Base-by-base conservation (phyloP, 306 rosid genomes). In the Canavalia ensiformis region DNA sequence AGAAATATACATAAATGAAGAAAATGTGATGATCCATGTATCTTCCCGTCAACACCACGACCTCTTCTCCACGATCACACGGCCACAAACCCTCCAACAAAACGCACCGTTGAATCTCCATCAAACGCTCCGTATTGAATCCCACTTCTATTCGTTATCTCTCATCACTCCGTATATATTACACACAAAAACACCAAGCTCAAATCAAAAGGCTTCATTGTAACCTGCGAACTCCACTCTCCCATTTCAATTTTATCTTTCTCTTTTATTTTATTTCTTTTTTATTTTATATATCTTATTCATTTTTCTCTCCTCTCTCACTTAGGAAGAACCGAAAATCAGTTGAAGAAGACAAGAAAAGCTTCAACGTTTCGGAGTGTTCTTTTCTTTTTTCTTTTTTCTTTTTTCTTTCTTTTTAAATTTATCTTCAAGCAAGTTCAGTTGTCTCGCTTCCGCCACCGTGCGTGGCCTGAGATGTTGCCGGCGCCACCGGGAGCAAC, bases 401-500 rank as follows among this genome's bases (percentile, higher is more conserved):
- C 25, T 18, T 18, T 18, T 18, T 18, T 18, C 25, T 18, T 18
- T 18, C 25, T 18, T 18, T 18, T 18, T 18, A 18, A 18, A 33
- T 29, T 4, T 55, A 6, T 47, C n/a, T 28, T 8, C 35, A 35
- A 0, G 6, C 56, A 9, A 67, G 74, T 67, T 76, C 75, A n/a
- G 72, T 84, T 55, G 60, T 28, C n/a, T 7, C 76, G 73, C 3
- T 37, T 59, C 33, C 18, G 28, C 77, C 71, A 80, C 51, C 77
- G 75, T 75, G 78, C 72, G 78, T 75, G 78, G 84, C 88, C 75
- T 68, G 91, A 85, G 88, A 92, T 92, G 97, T 85, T 84, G 81
- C 92, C 89, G 86, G 88, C 82, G 84, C 75, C 82, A 33, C 76
- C 83, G 35, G 60, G 64, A 42, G 47, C 72, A 29, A 84, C 82